Evolutionary conservation across 2,329 filamentous ascomycete genomes (phyloP).

Genomic region (Lizonia empirigonia): DNA sequence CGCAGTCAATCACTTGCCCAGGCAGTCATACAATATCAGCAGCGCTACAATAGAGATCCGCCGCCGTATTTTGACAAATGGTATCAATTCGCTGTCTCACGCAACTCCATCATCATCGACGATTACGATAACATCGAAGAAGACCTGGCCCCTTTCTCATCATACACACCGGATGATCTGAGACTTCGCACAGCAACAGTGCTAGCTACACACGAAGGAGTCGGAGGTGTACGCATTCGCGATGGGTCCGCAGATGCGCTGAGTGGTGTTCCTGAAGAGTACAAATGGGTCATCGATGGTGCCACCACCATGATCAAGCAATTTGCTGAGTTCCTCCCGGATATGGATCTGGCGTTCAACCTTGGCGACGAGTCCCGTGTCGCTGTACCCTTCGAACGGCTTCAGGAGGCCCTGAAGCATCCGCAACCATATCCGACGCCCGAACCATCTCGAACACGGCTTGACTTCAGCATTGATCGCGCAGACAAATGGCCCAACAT

Average conservation of each 20-base stretch:
- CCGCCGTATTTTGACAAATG: constrained; percentile 66
- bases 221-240: constrained; percentile 62
- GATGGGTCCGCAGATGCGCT: constrained; percentile 54
- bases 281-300: constrained; percentile 64
- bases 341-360: constrained; percentile 69
- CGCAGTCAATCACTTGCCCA: constrained; percentile 55
- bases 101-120: constrained; percentile 61
- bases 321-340: constrained; percentile 60
- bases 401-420: constrained; percentile 35
- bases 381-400: constrained; percentile 55
- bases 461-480: constrained; percentile 48
- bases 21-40: constrained; percentile 58
- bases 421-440: constrained; percentile 31
- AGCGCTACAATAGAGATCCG: constrained; percentile 60
- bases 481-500: constrained; percentile 46
- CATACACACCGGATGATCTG: constrained; percentile 57
- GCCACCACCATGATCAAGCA: constrained; percentile 58
- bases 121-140: constrained; percentile 65
- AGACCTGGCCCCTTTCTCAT: constrained; percentile 62
- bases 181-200: constrained; percentile 59
- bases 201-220: constrained; percentile 60
- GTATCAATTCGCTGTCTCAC: constrained; percentile 61
- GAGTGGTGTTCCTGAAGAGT: constrained; percentile 58
- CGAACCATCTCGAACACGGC: constrained; percentile 26
- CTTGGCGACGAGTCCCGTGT: constrained; percentile 66